phyloP scores from a whole-genome alignment of 2,329 filamentous ascomycete species.

The Colletotrichum sp. region DNA sequence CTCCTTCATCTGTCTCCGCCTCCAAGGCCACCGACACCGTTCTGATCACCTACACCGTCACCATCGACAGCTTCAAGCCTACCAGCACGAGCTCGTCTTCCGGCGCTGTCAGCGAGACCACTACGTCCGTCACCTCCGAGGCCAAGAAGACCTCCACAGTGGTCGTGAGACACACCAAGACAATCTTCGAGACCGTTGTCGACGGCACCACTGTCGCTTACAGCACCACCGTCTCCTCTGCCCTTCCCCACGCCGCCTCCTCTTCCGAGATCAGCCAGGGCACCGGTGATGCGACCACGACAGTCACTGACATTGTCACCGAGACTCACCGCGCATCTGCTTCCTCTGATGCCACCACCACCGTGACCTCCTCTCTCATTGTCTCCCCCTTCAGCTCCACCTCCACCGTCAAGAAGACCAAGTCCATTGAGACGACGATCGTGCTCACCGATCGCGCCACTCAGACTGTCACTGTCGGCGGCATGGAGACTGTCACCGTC shows the following conservation, averaged over 20 bases:
- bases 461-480: constrained; percentile 11
- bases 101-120: neutral
- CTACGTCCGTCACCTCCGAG: neutral
- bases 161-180: constrained; percentile 6
- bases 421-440: constrained; percentile 16
- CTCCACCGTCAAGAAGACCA: neutral
- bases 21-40: constrained; percentile 1
- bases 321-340: neutral
- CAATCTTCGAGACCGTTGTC: constrained; percentile 8
- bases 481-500: constrained; percentile 1
- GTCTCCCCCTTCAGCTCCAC: neutral
- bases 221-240: constrained; percentile 14
- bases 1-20: neutral
- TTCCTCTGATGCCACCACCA: neutral
- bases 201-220: neutral
- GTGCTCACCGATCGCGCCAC: constrained; percentile 14
- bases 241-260: neutral
- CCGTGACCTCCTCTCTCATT: neutral
- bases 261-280: neutral
- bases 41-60: constrained; percentile 15
- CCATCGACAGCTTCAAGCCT: constrained; percentile 4
- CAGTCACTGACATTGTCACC: neutral
- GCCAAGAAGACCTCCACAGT: neutral
- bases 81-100: constrained; percentile 1
- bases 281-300: constrained; percentile 5